These are phyloP conservation scores for Phytophthora podocarpi DNA, from an alignment of 352 stramenopile species.

Conservation along the genomic window DNA sequence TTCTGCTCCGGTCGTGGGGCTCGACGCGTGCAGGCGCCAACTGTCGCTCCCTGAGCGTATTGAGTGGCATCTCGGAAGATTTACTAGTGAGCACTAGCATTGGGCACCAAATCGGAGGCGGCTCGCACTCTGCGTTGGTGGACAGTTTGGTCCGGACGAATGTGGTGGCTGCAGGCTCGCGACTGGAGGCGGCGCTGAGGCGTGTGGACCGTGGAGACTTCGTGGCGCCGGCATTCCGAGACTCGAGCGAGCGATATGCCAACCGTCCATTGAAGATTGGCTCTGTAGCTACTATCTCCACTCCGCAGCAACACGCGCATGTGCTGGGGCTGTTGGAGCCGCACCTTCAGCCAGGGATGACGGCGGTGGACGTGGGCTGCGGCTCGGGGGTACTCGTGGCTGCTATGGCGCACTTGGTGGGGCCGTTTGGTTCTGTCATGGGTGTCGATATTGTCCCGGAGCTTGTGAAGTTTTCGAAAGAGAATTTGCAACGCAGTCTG, in stretches of 20 bases:
- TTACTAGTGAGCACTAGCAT: conserved; percentile 85
- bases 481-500: conserved; percentile 63
- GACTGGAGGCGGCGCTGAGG: conserved; percentile 67
- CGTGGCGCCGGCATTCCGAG: conserved; percentile 36
- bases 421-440: conserved; percentile 50
- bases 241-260: conserved; percentile 52
- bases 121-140: conserved; percentile 68
- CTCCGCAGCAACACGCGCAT: conserved; percentile 84
- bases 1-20: conserved; percentile 9
- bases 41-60: conserved; percentile 56
- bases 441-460: conserved; percentile 84
- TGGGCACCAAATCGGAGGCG: conserved; percentile 78
- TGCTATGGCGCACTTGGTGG: conserved; percentile 78
- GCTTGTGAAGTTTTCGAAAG: conserved; percentile 66
- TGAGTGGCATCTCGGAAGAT: conserved; percentile 80
- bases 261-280: conserved; percentile 84
- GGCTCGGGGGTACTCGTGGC: conserved; percentile 84
- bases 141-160: conserved; percentile 81
- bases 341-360: conserved; percentile 68
- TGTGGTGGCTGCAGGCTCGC: conserved; percentile 56
- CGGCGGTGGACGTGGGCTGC: conserved; percentile 74
- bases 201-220: conserved; percentile 73
- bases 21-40: not conserved
- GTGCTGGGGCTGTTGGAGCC: conserved; percentile 68
- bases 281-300: conserved; percentile 84